Conservation (phyloP, 495 filamentous ascomycete genomes). For the Talaromyces adpressus region DNA sequence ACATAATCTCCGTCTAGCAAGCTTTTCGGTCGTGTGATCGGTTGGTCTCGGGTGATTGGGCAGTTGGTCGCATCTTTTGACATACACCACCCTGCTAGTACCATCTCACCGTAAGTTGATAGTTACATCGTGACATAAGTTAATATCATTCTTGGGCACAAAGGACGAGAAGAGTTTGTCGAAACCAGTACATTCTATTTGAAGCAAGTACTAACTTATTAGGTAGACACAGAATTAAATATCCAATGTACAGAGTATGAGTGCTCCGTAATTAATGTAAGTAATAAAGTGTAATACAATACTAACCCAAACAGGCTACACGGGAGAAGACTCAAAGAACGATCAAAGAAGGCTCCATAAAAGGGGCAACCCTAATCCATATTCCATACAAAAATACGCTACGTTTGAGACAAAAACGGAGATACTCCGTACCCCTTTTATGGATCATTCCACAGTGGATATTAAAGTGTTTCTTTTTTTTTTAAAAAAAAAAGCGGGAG, state of each 20-base stretch:
- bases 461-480: not conserved
- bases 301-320: conserved; percentile 4
- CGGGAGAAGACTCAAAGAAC: conserved; percentile 4
- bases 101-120: not conserved
- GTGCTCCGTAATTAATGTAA: not conserved
- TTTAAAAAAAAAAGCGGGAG: not conserved
- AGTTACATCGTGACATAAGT: not conserved
- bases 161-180: not conserved
- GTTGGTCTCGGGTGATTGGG: not conserved
- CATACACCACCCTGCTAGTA: not conserved
- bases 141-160: not conserved
- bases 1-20: not conserved
- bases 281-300: not conserved
- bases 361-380: not conserved
- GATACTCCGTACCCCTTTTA: not conserved
- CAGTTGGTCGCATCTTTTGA: not conserved
- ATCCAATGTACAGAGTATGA: not conserved
- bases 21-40: not conserved
- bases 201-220: not conserved
- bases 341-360: conserved; percentile 5
- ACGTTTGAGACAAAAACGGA: not conserved
- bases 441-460: not conserved
- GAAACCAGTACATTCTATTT: not conserved
- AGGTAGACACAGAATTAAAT: not conserved
- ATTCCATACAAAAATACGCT: not conserved